Evolutionary conservation across 306 rosid species (phyloP), one percentile per base, ranked within the genome.

Genomic region (Cucumis hystrix): DNA sequence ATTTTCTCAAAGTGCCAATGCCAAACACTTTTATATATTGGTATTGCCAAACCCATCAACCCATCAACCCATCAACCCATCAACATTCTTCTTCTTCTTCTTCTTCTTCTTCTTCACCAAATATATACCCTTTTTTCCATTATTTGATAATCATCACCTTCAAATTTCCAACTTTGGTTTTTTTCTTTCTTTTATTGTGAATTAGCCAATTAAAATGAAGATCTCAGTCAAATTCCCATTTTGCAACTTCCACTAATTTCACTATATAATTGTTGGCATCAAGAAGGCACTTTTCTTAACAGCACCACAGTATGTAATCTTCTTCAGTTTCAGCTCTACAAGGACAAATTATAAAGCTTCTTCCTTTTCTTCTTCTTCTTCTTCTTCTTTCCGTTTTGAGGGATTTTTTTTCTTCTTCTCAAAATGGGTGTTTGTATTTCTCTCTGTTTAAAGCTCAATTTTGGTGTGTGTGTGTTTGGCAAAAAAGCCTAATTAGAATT

Each of bases 171-270:
- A 40, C 18, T 20, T 20, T 15, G 0, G 2, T 41, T 41, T 41
- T 45, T 45, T 3, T 45, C 3, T 10, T 45, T 45, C 11, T 45
- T 45, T 45, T 45, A 8, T 66, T 40, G 35, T 68, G 55, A 39
- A 10, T 68, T 41, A 40, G 21, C 49, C 74, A 45, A 49, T 47
- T 47, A 57, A 52, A 51, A 16, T 56, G 65, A 47, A 41, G 59
- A 59, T 45, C 74, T 68, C 55, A 49, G 76, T 71, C 76, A 47
- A 45, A 16, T 49, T 49, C 23, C 59, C 76, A 70, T 70, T 7
- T 70, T 70, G 21, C 76, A 70, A 30, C 40, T 70, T 47, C 76
- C 76, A 47, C 59, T 49, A 64, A 37, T 64, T 65, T 37, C 71
- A 35, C 33, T 18, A 62, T 62, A 30, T 60, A 62, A n/a, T 65